These are phyloP conservation scores for Mycena amicta DNA, from an alignment of 768 basidiomycete species.

Conservation along the genomic window DNA sequence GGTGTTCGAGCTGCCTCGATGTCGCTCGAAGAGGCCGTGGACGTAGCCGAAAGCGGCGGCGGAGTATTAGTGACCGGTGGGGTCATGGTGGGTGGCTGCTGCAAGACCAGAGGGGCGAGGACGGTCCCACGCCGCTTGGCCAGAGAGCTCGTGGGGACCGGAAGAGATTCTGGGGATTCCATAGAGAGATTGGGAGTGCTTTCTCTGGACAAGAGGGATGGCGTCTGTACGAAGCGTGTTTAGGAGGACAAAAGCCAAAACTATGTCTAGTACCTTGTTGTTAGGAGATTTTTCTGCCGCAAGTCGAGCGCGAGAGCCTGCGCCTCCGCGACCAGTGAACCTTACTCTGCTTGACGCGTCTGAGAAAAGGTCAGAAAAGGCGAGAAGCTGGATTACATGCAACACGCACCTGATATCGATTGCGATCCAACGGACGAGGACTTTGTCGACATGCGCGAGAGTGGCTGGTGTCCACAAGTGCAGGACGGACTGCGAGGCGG, in stretches of 20 bases:
- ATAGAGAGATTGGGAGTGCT: not conserved
- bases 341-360: not conserved
- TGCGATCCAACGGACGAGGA: no score
- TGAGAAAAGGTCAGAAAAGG: not conserved
- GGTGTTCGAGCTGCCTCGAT: constrained; percentile 6
- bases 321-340: not conserved
- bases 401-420: no score
- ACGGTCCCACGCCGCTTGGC: not conserved
- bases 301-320: not conserved
- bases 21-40: not conserved
- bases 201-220: not conserved
- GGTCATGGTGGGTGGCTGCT: not conserved
- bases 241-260: not conserved
- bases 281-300: not conserved
- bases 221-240: not conserved
- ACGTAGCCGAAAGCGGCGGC: constrained; percentile 5
- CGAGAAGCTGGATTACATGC: no score
- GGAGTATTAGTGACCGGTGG: not conserved
- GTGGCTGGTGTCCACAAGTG: no score
- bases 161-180: not conserved
- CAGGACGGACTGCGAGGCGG: not conserved
- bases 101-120: not conserved
- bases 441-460: no score
- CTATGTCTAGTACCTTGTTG: not conserved
- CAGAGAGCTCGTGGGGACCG: not conserved